These are phyloP conservation scores for Sarocladium strictum DNA, from an alignment of 2,329 filamentous ascomycete species.

Conservation along the genomic window DNA sequence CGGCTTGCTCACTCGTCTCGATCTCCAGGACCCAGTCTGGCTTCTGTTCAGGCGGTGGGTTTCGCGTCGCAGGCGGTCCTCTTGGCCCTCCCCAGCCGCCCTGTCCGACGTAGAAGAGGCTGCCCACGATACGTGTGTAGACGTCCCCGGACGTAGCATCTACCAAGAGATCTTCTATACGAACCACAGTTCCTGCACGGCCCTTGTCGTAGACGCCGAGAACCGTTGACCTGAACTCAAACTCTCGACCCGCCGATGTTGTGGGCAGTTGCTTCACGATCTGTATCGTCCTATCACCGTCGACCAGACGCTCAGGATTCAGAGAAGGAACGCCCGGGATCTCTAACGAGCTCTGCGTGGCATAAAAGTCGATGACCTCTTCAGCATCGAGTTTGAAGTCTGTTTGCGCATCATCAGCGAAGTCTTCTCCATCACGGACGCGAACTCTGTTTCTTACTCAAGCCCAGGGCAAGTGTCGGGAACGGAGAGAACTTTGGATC, in stretches of 20 bases:
- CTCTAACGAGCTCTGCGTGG: constrained; percentile 41
- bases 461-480: constrained; percentile 10
- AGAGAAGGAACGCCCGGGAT: constrained; percentile 64
- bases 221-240: constrained; percentile 29
- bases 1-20: background rate
- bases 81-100: constrained; percentile 32
- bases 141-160: constrained; percentile 55
- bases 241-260: constrained; percentile 53
- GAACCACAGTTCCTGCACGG: constrained; percentile 61
- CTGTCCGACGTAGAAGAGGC: constrained; percentile 63
- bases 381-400: constrained; percentile 62
- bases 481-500: constrained; percentile 9
- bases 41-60: background rate
- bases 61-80: background rate
- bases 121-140: constrained; percentile 54
- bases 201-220: constrained; percentile 70
- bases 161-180: constrained; percentile 60
- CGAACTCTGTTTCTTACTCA: no score
- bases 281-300: constrained; percentile 60
- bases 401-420: constrained; percentile 17
- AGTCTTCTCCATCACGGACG: no score
- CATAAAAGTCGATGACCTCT: constrained; percentile 68
- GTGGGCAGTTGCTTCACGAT: constrained; percentile 59
- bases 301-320: constrained; percentile 56
- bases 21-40: constrained; percentile 6